Conservation (phyloP, 331 rosid genomes). For the Malus hybrid region DNA sequence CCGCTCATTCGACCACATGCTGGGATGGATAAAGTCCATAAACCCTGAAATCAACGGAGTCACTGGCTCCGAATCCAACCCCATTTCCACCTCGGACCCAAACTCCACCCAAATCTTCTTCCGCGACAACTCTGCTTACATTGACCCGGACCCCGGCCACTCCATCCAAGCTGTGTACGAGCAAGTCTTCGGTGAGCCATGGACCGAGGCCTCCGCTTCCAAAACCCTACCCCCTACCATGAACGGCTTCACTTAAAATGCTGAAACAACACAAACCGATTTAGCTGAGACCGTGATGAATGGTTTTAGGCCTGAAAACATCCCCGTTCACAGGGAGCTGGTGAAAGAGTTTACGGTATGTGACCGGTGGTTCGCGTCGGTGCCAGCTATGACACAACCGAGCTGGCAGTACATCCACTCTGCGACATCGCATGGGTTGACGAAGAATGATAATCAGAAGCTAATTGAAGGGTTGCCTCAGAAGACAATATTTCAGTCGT, state of each 20-base stretch:
- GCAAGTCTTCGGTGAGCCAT: slow-evolving; percentile 67
- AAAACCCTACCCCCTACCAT: slow-evolving; percentile 37
- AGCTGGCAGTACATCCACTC: slow-evolving; percentile 72
- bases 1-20: slow-evolving; percentile 87
- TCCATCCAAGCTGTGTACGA: slow-evolving; percentile 64
- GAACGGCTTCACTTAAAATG: slow-evolving; percentile 67
- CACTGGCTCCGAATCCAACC: slow-evolving; percentile 43
- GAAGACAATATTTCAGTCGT: slow-evolving; percentile 69
- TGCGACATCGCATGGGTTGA: slow-evolving; percentile 66
- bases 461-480: slow-evolving; percentile 68
- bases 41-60: slow-evolving; percentile 64
- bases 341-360: slow-evolving; percentile 65
- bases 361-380: slow-evolving; percentile 74
- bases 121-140: slow-evolving; percentile 36
- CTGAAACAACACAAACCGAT: slow-evolving; percentile 23
- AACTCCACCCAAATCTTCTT: slow-evolving; percentile 28
- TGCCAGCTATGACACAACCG: slow-evolving; percentile 72
- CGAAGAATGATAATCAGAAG: slow-evolving; percentile 40
- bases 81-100: slow-evolving; percentile 38
- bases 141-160: slow-evolving; percentile 77
- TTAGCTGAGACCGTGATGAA: slow-evolving; percentile 58
- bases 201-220: slow-evolving; percentile 45
- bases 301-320: slow-evolving; percentile 53
- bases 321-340: slow-evolving; percentile 42
- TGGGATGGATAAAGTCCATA: slow-evolving; percentile 79